Base-by-base conservation (phyloP, 768 basidiomycete species). In the Termitomyces sp. region DNA sequence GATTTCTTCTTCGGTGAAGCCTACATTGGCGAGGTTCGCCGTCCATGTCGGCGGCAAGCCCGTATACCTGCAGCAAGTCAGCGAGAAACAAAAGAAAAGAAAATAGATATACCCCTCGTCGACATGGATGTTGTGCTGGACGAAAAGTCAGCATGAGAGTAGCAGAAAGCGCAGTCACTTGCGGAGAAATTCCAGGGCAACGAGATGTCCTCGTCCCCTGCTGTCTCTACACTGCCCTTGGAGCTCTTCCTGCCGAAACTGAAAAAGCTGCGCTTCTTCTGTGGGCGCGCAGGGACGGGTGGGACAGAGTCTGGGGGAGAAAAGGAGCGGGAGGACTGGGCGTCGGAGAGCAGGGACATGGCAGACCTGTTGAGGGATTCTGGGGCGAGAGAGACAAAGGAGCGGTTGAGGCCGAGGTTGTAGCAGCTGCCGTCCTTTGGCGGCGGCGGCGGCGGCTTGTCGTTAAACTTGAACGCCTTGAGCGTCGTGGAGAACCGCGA, bases 31-130 rank as follows among this genome's bases (percentile, higher is more conserved):
- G 12, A 91, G 75, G 5, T 82, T 82, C 6, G 80, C 72, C 0
- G 84, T 75, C 89, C 89, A 91, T 1, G 88, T 86, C 0, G 89
- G 87, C 1, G 89, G 89, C 13, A 91, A 72, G 9, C 88, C 88
- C 14, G 74, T 69, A 57, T 82, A 84, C 27, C 85, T 87, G 54
- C 37, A 50, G 20, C 41, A 37, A 48, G 42, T 39, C 18, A 61
- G 20, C 27, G 42, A 46, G 51, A 29, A 8, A 31, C 42, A 48
- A 48, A n/a, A 59, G 27, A 20, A 14, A 16, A 46, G 16, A 5
- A 14, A 22, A 46, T n/a, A 49, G 4, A 76, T 80, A 56, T 62
- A 87, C 84, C 76, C 84, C 71, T 90, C 88, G 68, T 90, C 86
- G 29, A 90, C 88, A 65, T 91, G 88, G 34, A 90, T 82, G 64